A percentile compares a stretch with the other conserved stretches of the same genome.
Conservation (phyloP, 2,329 filamentous ascomycete genomes). For the Colletotrichum agaves region DNA sequence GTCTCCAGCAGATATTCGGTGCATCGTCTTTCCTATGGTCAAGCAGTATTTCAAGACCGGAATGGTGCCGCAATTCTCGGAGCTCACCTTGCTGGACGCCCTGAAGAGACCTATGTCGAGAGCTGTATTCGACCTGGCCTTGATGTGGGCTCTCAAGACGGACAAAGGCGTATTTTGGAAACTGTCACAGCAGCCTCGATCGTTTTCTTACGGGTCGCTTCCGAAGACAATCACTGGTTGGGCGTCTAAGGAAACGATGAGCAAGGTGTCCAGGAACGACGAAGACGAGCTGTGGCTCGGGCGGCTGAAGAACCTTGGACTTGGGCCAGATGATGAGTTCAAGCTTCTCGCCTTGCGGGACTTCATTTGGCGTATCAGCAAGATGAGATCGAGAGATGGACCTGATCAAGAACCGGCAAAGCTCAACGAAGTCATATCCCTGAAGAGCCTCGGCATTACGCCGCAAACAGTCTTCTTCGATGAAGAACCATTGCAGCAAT, state of each 20-base stretch:
- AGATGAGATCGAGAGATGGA: slow-evolving; percentile 71
- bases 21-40: slow-evolving; percentile 83
- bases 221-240: slow-evolving; percentile 62
- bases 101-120: slow-evolving; percentile 85
- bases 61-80: slow-evolving; percentile 73
- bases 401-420: slow-evolving; percentile 50
- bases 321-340: slow-evolving; percentile 84
- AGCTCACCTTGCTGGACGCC: slow-evolving; percentile 80
- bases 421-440: slow-evolving; percentile 77
- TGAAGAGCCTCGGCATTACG: slow-evolving; percentile 80
- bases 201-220: slow-evolving; percentile 71
- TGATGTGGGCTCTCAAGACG: slow-evolving; percentile 85
- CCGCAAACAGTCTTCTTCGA: slow-evolving; percentile 95
- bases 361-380: slow-evolving; percentile 89
- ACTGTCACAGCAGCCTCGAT: slow-evolving; percentile 73
- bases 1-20: slow-evolving; percentile 82
- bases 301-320: slow-evolving; percentile 84
- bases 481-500: slow-evolving; percentile 68
- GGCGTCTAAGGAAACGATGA: slow-evolving; percentile 69
- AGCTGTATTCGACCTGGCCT: slow-evolving; percentile 83
- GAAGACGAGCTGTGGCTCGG: slow-evolving; percentile 96
- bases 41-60: slow-evolving; percentile 83
- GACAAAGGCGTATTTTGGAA: slow-evolving; percentile 92
- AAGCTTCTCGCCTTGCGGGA: slow-evolving; percentile 88
- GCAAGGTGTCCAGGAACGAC: slow-evolving; percentile 78